Evolutionary conservation across 495 filamentous ascomycete genomes (phyloP).

Genomic region (Neurospora tetrasperma): DNA sequence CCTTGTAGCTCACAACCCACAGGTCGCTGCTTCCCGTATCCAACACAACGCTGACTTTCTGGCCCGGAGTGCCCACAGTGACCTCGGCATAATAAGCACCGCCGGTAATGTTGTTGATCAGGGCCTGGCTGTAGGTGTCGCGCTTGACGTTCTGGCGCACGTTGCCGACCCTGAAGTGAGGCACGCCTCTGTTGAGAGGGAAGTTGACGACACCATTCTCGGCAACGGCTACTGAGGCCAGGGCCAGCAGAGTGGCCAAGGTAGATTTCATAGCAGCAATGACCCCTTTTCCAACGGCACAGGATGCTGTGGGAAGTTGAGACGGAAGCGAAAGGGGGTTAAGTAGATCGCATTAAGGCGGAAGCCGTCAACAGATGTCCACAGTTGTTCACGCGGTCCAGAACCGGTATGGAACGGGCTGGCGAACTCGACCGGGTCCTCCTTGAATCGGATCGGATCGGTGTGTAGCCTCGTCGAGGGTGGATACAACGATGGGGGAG

Average conservation of each 20-base stretch:
- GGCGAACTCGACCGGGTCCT: not conserved
- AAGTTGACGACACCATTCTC: slow-evolving; percentile 22
- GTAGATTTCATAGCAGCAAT: slow-evolving; percentile 11
- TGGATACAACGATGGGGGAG: not conserved
- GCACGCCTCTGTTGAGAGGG: slow-evolving; percentile 14
- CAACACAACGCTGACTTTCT: slow-evolving; percentile 43
- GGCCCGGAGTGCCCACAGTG: slow-evolving; percentile 58
- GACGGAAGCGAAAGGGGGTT: not conserved
- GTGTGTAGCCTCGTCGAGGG: not conserved
- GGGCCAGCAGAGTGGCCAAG: slow-evolving; percentile 8
- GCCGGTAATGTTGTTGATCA: slow-evolving; percentile 38
- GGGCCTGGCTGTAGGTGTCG: slow-evolving; percentile 23
- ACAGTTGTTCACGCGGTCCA: not conserved
- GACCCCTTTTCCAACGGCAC: not conserved
- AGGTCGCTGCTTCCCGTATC: slow-evolving; percentile 86
- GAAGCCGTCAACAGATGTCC: not conserved
- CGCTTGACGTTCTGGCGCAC: slow-evolving; percentile 10
- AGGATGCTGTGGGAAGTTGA: not conserved
- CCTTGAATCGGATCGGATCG: not conserved
- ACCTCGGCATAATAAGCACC: slow-evolving; percentile 57
- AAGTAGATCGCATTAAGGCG: not conserved
- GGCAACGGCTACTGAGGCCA: slow-evolving; percentile 12
- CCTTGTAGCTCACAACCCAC: slow-evolving; percentile 47
- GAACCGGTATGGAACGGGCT: not conserved
- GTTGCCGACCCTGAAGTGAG: slow-evolving; percentile 10